Conservation (phyloP, 352 stramenopile species). For the Achlya hypogyna region DNA sequence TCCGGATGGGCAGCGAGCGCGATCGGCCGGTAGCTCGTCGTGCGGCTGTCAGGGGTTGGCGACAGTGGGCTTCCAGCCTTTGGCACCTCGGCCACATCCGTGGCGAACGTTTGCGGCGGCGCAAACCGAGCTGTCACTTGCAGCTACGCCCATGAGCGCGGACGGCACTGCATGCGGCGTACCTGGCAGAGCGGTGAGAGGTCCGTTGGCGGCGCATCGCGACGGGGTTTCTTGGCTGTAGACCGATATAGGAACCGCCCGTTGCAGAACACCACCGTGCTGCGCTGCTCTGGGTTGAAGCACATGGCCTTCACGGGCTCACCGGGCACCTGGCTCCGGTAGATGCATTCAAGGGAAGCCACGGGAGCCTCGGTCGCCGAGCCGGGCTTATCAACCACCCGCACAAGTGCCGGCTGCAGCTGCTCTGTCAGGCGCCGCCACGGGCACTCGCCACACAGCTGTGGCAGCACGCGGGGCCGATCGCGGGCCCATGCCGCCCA, state of each 20-base stretch:
- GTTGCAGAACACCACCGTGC: conserved; percentile 16
- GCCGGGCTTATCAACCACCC: not conserved
- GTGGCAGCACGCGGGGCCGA: not conserved
- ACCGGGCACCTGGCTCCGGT: conserved; percentile 50
- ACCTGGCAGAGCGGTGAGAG: not conserved
- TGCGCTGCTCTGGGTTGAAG: conserved; percentile 44
- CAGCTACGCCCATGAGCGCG: not conserved
- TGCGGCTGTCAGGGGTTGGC: conserved; percentile 8
- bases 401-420: not conserved
- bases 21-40: conserved; percentile 59
- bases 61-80: not conserved
- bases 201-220: not conserved
- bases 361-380: not conserved
- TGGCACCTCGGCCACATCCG: conserved; percentile 25
- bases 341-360: conserved; percentile 40
- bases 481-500: not conserved
- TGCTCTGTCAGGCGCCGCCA: not conserved
- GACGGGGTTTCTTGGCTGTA: conserved; percentile 14
- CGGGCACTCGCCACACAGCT: not conserved
- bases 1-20: conserved; percentile 65
- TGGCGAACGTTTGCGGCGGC: not conserved
- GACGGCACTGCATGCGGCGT: not conserved
- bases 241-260: conserved; percentile 12
- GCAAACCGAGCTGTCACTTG: not conserved
- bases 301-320: conserved; percentile 73